Evolutionary conservation across 495 filamentous ascomycete genomes (phyloP), one percentile per base, ranked within the genome.

Genomic region (Penicillium cataractarum): DNA sequence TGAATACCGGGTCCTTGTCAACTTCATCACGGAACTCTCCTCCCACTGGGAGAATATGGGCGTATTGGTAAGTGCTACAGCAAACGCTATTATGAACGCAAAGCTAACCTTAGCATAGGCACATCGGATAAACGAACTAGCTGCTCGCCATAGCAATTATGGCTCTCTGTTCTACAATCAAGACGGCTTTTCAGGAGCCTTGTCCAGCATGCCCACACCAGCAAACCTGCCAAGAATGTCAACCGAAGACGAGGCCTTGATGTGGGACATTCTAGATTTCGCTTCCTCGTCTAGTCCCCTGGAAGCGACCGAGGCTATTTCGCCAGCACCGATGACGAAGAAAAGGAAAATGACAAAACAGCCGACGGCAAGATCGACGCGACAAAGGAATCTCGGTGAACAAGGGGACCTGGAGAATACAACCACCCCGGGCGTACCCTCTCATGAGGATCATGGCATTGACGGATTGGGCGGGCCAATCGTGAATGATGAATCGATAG

Each of bases 221-320:
- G 68, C 69, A 3, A 74, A 67, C 42, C 60, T 74, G 22, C 71
- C 71, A 0, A 46, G 65, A 22, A 72, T 74, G 71, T 72, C 71
- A 0, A 21, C 31, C 2, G 61, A 68, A 40, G 71, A 74, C 37
- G 71, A 74, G 42, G 50, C 56, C 29, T 52, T 74, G 6, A 70
- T 72, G 71, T 74, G 71, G 71, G 65, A 70, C 37, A 74, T 74
- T 19, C 65, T 74, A 1, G 71, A 74, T 54, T 48, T 74, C 22
- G 62, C 67, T 29, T 64, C 65, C 8, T 71, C 63, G 2, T 63
- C 57, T 15, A 48, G 35, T 4, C 49, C 56, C 0, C 17, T n/a
- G 1, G 35, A 40, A 15, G 26, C 49, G 9, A 39, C 37, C 1
- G 55, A 57, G 13, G 32, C 46, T n/a, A 26, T 32, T 0, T 42